Base-by-base conservation (phyloP, 176 grass and related monocot species). In the Dactylis glomerata region DNA sequence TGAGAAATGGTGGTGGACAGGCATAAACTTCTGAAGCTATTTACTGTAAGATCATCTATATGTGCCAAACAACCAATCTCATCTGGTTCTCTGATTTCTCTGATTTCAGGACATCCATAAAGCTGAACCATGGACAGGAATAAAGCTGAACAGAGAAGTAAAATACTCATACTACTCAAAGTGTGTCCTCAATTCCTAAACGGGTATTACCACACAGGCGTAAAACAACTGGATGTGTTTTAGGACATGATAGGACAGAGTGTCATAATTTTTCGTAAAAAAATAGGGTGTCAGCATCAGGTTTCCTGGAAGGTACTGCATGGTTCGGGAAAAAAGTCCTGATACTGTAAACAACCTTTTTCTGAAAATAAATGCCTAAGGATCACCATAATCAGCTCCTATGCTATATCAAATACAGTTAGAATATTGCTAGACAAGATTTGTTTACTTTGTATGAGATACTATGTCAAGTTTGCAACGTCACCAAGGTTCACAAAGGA, bases 401-500 rank as follows among this genome's bases (percentile, higher is more conserved):
- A 26, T 57, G 51, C 75, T 57, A 58, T 32, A 77, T 76, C 33
- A 57, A 77, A 78, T 58, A 59, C 54, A 42, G 61, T 78, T 12
- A 15, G 23, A 30, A 24, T 47, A 64, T 74, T 31, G 34, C 54
- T 27, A 78, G n/a, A 61, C 14, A 61, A 16, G 2, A 78, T 5
- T 37, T 57, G 17, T 31, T 76, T 4, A 23, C 49, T 37, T n/a
- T 30, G 34, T 30, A 44, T 19, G 54, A 62, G 37, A 28, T 79
- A 62, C 1, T 17, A 6, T 61, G 14, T 19, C 15, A 62, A 78
- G 36, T 37, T 38, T 41, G 34, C 1, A 78, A 19, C n/a, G 27
- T 61, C 37, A 62, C 1, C 55, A 79, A 30, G 50, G 27, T 51
- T 34, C 28, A 22, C 72, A 34, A 76, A 77, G 51, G 51, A 77